phyloP scores from a whole-genome alignment of 1,284 basidiomycete genomes.

The Fomitopsis palustris region DNA sequence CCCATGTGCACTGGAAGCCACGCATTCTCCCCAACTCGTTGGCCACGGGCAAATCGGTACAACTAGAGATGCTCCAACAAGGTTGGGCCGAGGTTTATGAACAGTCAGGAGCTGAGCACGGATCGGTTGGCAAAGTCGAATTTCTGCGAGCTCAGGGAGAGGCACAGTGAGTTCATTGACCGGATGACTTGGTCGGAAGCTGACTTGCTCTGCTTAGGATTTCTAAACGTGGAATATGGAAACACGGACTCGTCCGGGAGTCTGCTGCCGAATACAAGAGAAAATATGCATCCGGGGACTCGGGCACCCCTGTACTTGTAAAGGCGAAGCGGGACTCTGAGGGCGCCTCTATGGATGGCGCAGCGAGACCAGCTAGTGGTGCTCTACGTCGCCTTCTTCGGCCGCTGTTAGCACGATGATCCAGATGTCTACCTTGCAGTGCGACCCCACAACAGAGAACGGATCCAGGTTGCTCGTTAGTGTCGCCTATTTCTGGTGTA shows the following conservation, averaged over 20 bases:
- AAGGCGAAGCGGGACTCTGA: neutral
- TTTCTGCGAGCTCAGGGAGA: slow-evolving; percentile 57
- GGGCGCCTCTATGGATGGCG: neutral
- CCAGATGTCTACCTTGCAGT: too few relatives aligned
- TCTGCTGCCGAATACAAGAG: slow-evolving; percentile 80
- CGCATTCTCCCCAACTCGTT: slow-evolving; percentile 46
- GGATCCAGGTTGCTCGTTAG: too few relatives aligned
- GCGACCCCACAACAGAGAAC: too few relatives aligned
- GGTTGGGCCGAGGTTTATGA: slow-evolving; percentile 78
- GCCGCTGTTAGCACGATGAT: too few relatives aligned
- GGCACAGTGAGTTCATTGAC: slow-evolving; percentile 55
- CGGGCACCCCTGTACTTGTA: neutral
- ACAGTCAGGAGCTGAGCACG: slow-evolving; percentile 77
- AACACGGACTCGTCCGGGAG: slow-evolving; percentile 51
- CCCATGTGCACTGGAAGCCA: slow-evolving; percentile 49
- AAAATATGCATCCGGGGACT: slow-evolving; percentile 38
- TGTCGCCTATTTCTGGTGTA: too few relatives aligned
- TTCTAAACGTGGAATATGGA: slow-evolving; percentile 72
- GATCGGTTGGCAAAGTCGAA: slow-evolving; percentile 57
- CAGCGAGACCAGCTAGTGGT: neutral
- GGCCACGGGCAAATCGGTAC: slow-evolving; percentile 51
- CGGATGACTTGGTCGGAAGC: neutral
- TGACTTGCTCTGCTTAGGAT: slow-evolving; percentile 33
- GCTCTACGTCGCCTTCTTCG: neutral
- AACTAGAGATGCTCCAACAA: slow-evolving; percentile 73